phyloP scores from a whole-genome alignment of 257 asterid genomes.

The Solanum piurae region DNA sequence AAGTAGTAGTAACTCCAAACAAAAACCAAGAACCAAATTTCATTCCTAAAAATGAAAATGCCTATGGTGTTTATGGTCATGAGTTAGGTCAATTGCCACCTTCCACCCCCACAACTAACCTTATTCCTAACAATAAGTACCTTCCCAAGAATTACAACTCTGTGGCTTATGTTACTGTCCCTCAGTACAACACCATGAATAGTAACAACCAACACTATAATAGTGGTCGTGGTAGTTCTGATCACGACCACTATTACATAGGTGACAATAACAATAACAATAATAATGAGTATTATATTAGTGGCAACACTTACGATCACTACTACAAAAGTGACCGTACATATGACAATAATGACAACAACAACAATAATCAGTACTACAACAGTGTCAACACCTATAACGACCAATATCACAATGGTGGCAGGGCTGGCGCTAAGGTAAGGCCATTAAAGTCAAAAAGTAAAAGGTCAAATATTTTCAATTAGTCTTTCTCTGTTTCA shows the following conservation, averaged over 20 bases:
- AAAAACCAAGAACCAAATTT: conserved; percentile 21
- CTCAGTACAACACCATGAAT: too few species aligned
- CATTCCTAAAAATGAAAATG: conserved; percentile 27
- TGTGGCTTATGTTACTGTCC: conserved; percentile 11
- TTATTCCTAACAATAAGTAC: conserved; percentile 15
- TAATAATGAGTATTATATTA: neutral
- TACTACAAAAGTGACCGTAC: neutral
- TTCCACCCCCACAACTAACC: conserved; percentile 11
- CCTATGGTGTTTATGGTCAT: conserved; percentile 37
- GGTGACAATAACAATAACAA: neutral
- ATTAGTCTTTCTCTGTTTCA: neutral
- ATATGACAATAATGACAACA: neutral
- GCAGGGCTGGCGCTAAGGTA: too few species aligned
- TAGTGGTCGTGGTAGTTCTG: too few species aligned
- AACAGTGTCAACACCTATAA: too few species aligned
- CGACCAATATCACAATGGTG: too few species aligned
- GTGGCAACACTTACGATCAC: neutral
- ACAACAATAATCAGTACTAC: too few species aligned
- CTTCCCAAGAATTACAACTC: conserved; percentile 56
- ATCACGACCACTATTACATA: too few species aligned
- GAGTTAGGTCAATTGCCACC: conserved; percentile 27
- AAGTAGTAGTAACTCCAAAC: neutral
- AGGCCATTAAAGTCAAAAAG: too few species aligned
- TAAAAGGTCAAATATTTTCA: too few species aligned
- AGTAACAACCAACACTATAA: too few species aligned